Percentiles rank a stretch among this genome's conserved stretches.
phyloP scores from a whole-genome alignment of 768 basidiomycete genomes.

The Russula earlei region DNA sequence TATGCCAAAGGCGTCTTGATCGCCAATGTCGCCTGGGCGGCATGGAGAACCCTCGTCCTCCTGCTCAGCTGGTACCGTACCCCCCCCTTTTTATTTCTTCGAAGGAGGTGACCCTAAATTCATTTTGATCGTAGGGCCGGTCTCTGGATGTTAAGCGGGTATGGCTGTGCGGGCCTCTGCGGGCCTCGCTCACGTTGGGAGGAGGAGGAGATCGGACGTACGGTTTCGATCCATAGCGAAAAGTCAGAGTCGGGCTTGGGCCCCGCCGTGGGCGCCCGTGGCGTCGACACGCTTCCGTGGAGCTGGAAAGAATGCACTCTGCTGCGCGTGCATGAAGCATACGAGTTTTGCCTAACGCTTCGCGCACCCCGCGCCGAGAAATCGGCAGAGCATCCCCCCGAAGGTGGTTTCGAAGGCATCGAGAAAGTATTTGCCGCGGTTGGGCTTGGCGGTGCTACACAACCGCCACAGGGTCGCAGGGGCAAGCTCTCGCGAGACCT shows the following conservation, averaged over 20 bases:
- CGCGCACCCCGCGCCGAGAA: slow-evolving; percentile 26
- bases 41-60: slow-evolving; percentile 63
- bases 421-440: slow-evolving; percentile 52
- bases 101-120: no score
- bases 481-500: slow-evolving; percentile 54
- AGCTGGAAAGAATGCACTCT: slow-evolving; percentile 67
- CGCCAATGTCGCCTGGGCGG: slow-evolving; percentile 75
- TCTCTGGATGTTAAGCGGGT: slow-evolving; percentile 70
- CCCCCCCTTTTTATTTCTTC: background rate
- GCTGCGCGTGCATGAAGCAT: slow-evolving; percentile 65
- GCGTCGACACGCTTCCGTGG: slow-evolving; percentile 53
- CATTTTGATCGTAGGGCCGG: slow-evolving; percentile 43
- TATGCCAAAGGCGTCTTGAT: slow-evolving; percentile 76
- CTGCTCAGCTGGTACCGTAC: slow-evolving; percentile 53
- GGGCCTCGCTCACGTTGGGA: slow-evolving; percentile 82
- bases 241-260: slow-evolving; percentile 26
- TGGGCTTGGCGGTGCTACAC: slow-evolving; percentile 36
- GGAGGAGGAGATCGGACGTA: slow-evolving; percentile 63
- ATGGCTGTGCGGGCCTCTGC: slow-evolving; percentile 72
- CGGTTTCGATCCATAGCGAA: slow-evolving; percentile 41
- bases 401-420: slow-evolving; percentile 40
- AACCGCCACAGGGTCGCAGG: slow-evolving; percentile 42
- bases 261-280: background rate
- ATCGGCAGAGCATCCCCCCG: slow-evolving; percentile 24
- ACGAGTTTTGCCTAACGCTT: slow-evolving; percentile 64